Percentiles rank a stretch among this genome's conserved stretches.
Evolutionary conservation across 2,329 filamentous ascomycete species (phyloP).

Genomic region (Pseudocercospora musae): DNA sequence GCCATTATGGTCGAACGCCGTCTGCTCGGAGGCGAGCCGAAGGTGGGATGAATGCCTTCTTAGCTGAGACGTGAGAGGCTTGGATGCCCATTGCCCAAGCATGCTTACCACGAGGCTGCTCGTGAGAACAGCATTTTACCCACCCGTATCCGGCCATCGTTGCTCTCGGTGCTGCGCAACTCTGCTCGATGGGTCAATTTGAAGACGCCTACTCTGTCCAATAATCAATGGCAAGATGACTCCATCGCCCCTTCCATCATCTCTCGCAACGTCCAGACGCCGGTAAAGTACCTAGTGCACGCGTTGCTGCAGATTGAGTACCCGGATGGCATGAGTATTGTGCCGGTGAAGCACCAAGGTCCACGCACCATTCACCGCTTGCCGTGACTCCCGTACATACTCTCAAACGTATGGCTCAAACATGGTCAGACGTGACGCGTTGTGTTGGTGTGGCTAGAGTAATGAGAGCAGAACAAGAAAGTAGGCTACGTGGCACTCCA

Average conservation of each 20-base stretch:
- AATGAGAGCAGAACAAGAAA: not conserved
- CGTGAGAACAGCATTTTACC: too few species aligned
- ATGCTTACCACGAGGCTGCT: constrained; percentile 9
- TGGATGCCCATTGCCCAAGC: not conserved
- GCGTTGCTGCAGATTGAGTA: constrained; percentile 1
- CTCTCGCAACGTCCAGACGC: not conserved
- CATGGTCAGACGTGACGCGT: not conserved
- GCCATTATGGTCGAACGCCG: not conserved
- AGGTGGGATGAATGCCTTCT: not conserved
- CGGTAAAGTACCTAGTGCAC: constrained; percentile 1
- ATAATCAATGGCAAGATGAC: not conserved
- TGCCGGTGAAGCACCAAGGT: not conserved
- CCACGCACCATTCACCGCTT: not conserved
- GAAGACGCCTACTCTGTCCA: not conserved
- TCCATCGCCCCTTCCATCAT: not conserved
- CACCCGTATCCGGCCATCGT: not conserved
- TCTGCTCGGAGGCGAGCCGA: not conserved
- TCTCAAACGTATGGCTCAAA: constrained; percentile 5
- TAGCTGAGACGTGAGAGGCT: not conserved
- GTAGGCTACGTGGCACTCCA: not conserved
- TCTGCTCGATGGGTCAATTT: not conserved
- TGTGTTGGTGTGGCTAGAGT: not conserved
- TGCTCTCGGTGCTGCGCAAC: not conserved
- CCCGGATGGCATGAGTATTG: not conserved
- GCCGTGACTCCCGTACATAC: not conserved